Percentiles rank a stretch among this genome's conserved stretches.
Evolutionary conservation across 2,329 filamentous ascomycete species (phyloP).

Genomic region (Aspergillus awamori): DNA sequence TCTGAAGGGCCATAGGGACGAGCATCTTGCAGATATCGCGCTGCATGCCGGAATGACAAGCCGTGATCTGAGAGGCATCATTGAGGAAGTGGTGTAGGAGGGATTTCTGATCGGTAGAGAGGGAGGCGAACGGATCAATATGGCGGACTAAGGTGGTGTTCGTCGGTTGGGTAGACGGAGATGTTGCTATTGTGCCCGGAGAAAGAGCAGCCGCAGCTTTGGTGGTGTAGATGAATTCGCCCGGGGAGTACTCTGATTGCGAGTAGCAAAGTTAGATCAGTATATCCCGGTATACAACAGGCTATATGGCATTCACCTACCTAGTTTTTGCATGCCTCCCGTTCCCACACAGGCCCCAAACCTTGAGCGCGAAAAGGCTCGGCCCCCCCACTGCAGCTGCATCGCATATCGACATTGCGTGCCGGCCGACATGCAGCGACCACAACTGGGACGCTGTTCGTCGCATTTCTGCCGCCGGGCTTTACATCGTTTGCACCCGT

Average conservation of each 20-base stretch:
- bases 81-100: conserved; percentile 47
- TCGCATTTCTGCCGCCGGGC: conserved; percentile 51
- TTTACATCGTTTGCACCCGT: conserved; percentile 50
- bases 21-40: conserved; percentile 47
- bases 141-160: conserved; percentile 28
- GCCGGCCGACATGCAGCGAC: conserved; percentile 43
- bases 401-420: conserved; percentile 45
- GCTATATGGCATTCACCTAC: conserved; percentile 20
- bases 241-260: conserved; percentile 41
- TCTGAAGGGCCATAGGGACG: conserved; percentile 49
- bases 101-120: conserved; percentile 39
- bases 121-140: conserved; percentile 42
- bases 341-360: conserved; percentile 41
- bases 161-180: conserved; percentile 7
- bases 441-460: conserved; percentile 45
- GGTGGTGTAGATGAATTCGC: conserved; percentile 45
- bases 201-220: conserved; percentile 23
- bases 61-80: conserved; percentile 46
- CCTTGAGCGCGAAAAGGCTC: conserved; percentile 45
- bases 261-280: neutral
- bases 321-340: conserved; percentile 41
- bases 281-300: neutral
- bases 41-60: conserved; percentile 46
- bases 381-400: conserved; percentile 47
- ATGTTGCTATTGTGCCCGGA: conserved; percentile 17